Evolutionary conservation across 441 rosid genomes (phyloP).

Genomic region (Heliophila coronopifolia): DNA sequence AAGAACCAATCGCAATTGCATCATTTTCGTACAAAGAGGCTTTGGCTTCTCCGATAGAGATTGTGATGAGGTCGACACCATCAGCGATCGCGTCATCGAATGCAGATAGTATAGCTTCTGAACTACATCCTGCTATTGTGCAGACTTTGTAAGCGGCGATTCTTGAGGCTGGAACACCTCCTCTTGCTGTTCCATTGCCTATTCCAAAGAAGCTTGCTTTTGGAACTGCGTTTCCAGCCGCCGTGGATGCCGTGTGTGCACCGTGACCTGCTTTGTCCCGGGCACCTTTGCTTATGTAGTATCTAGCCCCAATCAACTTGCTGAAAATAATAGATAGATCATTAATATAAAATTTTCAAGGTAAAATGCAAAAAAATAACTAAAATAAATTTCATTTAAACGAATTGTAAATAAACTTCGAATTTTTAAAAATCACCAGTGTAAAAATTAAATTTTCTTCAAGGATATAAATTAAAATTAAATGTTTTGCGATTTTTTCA

Average conservation of each 20-base stretch:
- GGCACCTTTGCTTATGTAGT: conserved; percentile 14
- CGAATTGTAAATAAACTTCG: too few relatives aligned
- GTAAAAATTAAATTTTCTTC: too few relatives aligned
- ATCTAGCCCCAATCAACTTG: conserved; percentile 36
- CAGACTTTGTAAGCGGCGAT: conserved; percentile 31
- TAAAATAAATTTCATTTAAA: too few relatives aligned
- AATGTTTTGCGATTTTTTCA: too few relatives aligned
- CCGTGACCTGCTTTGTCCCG: conserved; percentile 26
- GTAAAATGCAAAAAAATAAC: too few relatives aligned
- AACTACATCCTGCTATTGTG: background rate
- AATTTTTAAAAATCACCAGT: too few relatives aligned
- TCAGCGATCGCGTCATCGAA: conserved; percentile 39
- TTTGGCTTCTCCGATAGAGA: conserved; percentile 6
- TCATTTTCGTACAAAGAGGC: background rate
- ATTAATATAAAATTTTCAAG: too few relatives aligned
- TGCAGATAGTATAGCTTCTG: conserved; percentile 23
- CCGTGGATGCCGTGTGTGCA: conserved; percentile 30
- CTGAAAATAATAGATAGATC: conserved; percentile 10
- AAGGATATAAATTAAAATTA: too few relatives aligned
- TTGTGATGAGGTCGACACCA: conserved; percentile 34
- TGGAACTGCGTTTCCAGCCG: conserved; percentile 23
- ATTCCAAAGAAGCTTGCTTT: conserved; percentile 21
- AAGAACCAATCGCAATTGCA: conserved; percentile 30
- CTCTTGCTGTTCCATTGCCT: conserved; percentile 30
- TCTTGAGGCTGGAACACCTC: conserved; percentile 34